These are phyloP conservation scores for Alisma plantagoaquatica DNA, from an alignment of 106 monocot species.

Conservation along the genomic window DNA sequence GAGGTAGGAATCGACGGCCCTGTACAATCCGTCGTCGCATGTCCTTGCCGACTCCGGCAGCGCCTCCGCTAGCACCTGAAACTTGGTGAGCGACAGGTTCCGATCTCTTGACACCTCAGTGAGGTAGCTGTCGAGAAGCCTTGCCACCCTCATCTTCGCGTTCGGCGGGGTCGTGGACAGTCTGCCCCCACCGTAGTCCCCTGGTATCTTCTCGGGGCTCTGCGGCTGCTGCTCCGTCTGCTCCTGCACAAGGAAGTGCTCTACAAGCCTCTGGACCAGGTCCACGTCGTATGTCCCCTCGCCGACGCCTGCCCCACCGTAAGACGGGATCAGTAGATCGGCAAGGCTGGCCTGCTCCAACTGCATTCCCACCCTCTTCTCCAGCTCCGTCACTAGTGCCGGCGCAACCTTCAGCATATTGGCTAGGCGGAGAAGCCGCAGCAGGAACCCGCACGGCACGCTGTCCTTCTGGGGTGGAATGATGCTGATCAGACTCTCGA, in stretches of 20 bases:
- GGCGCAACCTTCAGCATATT: conserved; percentile 74
- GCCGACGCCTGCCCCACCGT: background rate
- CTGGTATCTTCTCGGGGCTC: conserved; percentile 33
- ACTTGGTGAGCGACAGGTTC: conserved; percentile 83
- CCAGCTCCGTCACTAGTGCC: conserved; percentile 79
- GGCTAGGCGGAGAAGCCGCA: conserved; percentile 54
- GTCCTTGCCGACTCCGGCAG: conserved; percentile 83
- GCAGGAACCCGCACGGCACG: conserved; percentile 68
- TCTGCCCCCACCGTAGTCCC: background rate
- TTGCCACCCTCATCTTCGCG: conserved; percentile 78
- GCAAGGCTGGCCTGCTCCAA: conserved; percentile 58
- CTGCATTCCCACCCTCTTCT: conserved; percentile 94
- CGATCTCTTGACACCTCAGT: conserved; percentile 89
- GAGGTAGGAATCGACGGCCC: conserved; percentile 92
- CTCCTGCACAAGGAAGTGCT: conserved; percentile 87
- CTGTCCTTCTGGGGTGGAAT: conserved; percentile 73
- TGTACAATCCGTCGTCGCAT: conserved; percentile 84
- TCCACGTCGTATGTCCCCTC: conserved; percentile 81
- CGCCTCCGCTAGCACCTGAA: conserved; percentile 83
- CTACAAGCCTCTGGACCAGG: conserved; percentile 75
- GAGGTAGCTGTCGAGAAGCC: conserved; percentile 76
- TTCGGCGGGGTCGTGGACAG: background rate
- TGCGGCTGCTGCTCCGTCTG: conserved; percentile 48
- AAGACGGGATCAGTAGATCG: conserved; percentile 79
- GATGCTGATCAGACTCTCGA: conserved; percentile 93